Base-by-base conservation (phyloP, 2,329 filamentous ascomycete genomes). In the Aureobasidium sp. region DNA sequence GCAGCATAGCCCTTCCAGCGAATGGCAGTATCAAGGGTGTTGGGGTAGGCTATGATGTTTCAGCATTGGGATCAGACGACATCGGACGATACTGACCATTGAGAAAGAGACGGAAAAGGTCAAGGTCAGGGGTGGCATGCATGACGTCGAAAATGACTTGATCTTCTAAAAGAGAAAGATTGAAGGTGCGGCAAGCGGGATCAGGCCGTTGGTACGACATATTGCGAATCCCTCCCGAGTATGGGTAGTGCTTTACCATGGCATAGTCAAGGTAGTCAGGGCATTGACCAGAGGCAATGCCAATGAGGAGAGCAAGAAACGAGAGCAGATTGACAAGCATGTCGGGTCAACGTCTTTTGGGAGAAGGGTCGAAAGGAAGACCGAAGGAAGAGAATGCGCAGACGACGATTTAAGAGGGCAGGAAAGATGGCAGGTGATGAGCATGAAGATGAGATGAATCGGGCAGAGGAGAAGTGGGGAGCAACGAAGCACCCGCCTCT, bases 1-100 rank as follows among this genome's bases (percentile, higher is more conserved):
- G 77, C 78, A 0, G 83, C 78, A 55, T 77, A 74, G 1, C 87
- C 87, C 59, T 81, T 83, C 86, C 86, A 90, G 63, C 79, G 79
- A 43, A 90, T 81, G 0, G 87, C 86, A 0, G 87, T 90, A 68
- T 90, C 87, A 11, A 91, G 77, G 0, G 87, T 89, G 70, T 89
- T 91, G 0, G 88, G 87, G 69, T 84, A 90, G 21, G 55, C 55
- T 57, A 11, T 13, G 5, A 8, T 31, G 11, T n/a, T 8, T 46
- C 4, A 42, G 27, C 37, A 55, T 7, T 23, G 15, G 3, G 10
- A 17, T n/a, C 7, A 31, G 33, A 2, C n/a, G 7, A 45, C 17
- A 6, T 7, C 25, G 11, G 8, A 23, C 1, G 7, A 23, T 23
- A 57, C 29, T 47, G 1, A 46, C 84, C 78, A 69, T 91, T 91